These are phyloP conservation scores for Debaryomycetaceae sp. DNA, from an alignment of 1,139 yeast species.

Conservation along the genomic window DNA sequence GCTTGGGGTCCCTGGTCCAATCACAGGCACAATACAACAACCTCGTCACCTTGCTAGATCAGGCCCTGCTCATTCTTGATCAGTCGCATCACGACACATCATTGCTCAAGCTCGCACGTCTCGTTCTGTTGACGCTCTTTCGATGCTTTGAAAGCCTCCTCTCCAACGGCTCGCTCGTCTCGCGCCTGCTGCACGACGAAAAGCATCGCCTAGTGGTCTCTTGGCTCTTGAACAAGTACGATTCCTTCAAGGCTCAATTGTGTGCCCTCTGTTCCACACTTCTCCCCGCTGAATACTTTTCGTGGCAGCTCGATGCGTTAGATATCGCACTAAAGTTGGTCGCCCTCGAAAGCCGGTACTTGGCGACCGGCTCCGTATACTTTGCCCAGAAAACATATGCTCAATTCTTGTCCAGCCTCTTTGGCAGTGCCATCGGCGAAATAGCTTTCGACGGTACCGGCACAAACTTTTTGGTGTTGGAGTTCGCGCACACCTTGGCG, in stretches of 20 bases:
- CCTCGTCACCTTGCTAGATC: constrained; percentile 33
- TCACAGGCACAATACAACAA: constrained; percentile 35
- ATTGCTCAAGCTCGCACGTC: constrained; percentile 30
- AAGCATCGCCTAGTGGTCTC: constrained; percentile 37
- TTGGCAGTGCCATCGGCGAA: constrained; percentile 28
- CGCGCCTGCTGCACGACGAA: constrained; percentile 28
- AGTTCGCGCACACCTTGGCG: constrained; percentile 44
- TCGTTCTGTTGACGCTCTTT: constrained; percentile 40
- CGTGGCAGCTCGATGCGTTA: constrained; percentile 49
- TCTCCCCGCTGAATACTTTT: constrained; percentile 25
- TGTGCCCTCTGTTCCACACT: constrained; percentile 26
- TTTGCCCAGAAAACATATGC: constrained; percentile 54
- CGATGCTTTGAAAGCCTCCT: constrained; percentile 50
- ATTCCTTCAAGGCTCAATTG: constrained; percentile 38
- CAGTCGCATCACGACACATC: constrained; percentile 12
- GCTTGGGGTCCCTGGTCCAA: constrained; percentile 20
- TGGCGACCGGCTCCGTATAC: constrained; percentile 41
- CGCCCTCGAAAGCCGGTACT: constrained; percentile 44
- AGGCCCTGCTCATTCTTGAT: constrained; percentile 18
- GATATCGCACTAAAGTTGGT: constrained; percentile 55
- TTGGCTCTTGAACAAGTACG: constrained; percentile 59
- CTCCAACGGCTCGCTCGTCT: constrained; percentile 34
- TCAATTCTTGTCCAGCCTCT: constrained; percentile 33
- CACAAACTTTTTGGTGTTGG: constrained; percentile 45
- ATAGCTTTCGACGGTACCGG: constrained; percentile 35